Base-by-base conservation (phyloP, 305 asterid species). In the Fraxinus sp. region DNA sequence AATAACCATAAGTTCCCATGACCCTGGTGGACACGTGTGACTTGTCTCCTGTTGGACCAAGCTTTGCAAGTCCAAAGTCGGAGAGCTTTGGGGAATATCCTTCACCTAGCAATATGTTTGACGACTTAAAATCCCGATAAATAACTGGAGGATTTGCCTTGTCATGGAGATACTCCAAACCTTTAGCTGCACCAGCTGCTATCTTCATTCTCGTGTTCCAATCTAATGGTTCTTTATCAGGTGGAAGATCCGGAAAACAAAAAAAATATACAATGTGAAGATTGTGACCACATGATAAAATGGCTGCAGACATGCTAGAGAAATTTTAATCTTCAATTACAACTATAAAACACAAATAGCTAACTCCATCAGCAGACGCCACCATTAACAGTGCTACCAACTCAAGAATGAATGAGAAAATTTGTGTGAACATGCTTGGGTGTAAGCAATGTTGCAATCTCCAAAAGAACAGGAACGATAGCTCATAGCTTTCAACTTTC, bases 131-230 rank as follows among this genome's bases (percentile, higher is more conserved):
- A 89, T 96, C 99, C 85, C 99, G 81, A 80, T 96, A 96, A 77
- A 96, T 96, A 43, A 96, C 99, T 0, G 99, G 99, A 79, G 98
- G 99, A 73, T 91, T 93, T n/a, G 98, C 99, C 92, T 95, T 95
- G 84, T 96, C 99, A 57, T 96, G 99, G 77, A 96, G 99, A 86
- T 91, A 87, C 89, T 96, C 99, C 94, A 96, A 88, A 41, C 99
- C 99, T 88, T 87, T 93, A 39, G 99, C 98, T 24, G 99, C 99
- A 71, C 99, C 99, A 16, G 98, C 97, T 36, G 99, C 98, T 84
- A 96, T 96, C 89, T 90, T 94, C 98, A 96, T 96, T 88, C 99
- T 89, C 24, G 97, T 95, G 94, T 87, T 95, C 99, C 99, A 96
- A 85, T 96, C 98, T 24, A 96, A 92, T 26, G 98, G 89, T 86